phyloP scores from a whole-genome alignment of 768 basidiomycete genomes.

The Neoboletus magnificus region DNA sequence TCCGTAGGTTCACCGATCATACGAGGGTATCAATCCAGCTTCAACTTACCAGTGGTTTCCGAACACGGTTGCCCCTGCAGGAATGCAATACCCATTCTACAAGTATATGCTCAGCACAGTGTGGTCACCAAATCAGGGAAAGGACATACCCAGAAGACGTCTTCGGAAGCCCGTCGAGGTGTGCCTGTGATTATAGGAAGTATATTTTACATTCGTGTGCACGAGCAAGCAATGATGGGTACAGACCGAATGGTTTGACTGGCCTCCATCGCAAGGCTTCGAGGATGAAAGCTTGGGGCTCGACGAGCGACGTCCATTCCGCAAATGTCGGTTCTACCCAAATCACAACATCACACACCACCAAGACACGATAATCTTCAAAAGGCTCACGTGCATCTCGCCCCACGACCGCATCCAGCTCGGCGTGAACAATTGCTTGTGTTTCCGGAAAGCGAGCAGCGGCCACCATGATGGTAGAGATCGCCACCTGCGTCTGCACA shows the following conservation, averaged over 20 bases:
- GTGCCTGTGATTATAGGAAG: too few relatives aligned
- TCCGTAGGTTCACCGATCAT: too few relatives aligned
- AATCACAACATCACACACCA: not conserved
- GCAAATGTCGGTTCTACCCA: slow-evolving; percentile 36
- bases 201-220: not conserved
- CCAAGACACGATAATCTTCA: not conserved
- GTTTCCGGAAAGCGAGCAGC: slow-evolving; percentile 35
- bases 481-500: slow-evolving; percentile 25
- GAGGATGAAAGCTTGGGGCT: slow-evolving; percentile 37
- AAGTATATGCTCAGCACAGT: too few relatives aligned
- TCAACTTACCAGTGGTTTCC: too few relatives aligned
- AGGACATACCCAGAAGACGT: too few relatives aligned
- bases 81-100: slow-evolving; percentile 13
- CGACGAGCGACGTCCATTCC: slow-evolving; percentile 32
- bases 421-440: slow-evolving; percentile 34
- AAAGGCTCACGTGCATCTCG: slow-evolving; percentile 30
- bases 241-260: slow-evolving; percentile 29
- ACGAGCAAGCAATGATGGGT: too few relatives aligned
- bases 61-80: slow-evolving; percentile 21
- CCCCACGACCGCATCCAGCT: slow-evolving; percentile 38
- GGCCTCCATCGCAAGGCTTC: slow-evolving; percentile 41
- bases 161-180: too few relatives aligned
- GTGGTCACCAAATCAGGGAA: too few relatives aligned
- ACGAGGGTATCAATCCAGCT: too few relatives aligned
- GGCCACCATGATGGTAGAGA: slow-evolving; percentile 34